Conservation (phyloP, 768 basidiomycete species). For the Suillus bovinus region DNA sequence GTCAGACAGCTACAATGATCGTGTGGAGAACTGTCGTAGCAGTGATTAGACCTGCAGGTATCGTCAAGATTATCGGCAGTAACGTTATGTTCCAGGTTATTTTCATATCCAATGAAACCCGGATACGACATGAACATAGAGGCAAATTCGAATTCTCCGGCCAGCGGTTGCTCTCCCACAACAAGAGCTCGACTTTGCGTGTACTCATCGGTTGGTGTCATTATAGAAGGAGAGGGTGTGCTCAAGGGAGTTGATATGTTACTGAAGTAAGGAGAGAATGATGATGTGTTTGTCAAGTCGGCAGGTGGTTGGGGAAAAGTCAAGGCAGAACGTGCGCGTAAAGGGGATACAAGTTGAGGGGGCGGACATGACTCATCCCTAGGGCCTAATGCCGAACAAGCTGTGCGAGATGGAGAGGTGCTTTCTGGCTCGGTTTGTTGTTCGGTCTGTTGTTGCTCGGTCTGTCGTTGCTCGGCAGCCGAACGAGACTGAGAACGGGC, state of each 20-base stretch:
- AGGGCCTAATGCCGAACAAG: conserved; percentile 6
- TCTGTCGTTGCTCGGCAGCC: conserved; percentile 15
- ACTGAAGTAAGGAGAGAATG: conserved; percentile 19
- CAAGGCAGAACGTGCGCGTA: conserved; percentile 31
- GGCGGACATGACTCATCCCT: conserved; percentile 8
- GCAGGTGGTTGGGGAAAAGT: conserved; percentile 31
- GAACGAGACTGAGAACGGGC: conserved; percentile 21
- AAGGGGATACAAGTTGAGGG: conserved; percentile 26
- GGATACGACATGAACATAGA: conserved; percentile 42
- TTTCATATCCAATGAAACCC: conserved; percentile 19
- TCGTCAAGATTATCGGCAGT: conserved; percentile 12
- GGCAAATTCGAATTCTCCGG: conserved; percentile 43
- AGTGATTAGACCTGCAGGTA: conserved; percentile 17
- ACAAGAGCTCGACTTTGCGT: conserved; percentile 32
- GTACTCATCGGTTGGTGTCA: conserved; percentile 50
- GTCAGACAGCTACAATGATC: conserved; percentile 60
- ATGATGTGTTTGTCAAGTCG: conserved; percentile 7
- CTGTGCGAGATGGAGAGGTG: conserved; percentile 4
- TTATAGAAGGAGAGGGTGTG: conserved; percentile 34
- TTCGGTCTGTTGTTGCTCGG: conserved; percentile 5
- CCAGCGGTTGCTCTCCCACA: conserved; percentile 25
- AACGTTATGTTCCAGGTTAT: conserved; percentile 10
- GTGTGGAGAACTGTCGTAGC: conserved; percentile 18
- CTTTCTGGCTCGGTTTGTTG: no score
- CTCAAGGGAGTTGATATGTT: conserved; percentile 26